phyloP scores from a whole-genome alignment of 2,329 filamentous ascomycete species.

The Cordyceps cicadae region DNA sequence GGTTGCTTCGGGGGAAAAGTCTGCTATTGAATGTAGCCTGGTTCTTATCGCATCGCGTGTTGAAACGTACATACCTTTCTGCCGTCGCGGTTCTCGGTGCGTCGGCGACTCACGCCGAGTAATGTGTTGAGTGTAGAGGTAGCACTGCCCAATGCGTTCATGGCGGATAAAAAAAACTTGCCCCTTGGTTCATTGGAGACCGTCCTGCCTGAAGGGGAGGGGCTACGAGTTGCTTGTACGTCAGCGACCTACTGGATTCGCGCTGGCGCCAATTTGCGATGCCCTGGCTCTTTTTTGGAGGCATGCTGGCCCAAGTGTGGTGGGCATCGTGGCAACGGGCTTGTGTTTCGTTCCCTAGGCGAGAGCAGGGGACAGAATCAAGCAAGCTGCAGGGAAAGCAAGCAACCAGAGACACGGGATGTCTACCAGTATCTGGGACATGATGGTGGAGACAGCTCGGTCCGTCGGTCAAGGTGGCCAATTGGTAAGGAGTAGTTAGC shows the following conservation, averaged over 20 bases:
- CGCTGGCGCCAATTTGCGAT: neutral
- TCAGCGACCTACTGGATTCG: slow-evolving; percentile 5
- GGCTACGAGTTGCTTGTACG: neutral
- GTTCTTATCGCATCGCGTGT: no score
- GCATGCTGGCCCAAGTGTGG: neutral
- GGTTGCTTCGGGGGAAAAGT: neutral
- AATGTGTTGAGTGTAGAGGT: no score
- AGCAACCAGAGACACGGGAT: neutral
- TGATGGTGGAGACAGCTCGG: neutral
- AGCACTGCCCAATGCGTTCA: neutral
- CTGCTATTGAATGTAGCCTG: neutral
- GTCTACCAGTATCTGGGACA: neutral
- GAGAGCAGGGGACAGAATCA: neutral
- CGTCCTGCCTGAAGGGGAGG: neutral
- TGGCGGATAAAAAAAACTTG: neutral
- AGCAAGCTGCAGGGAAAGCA: neutral
- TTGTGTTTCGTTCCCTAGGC: neutral
- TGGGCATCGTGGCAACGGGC: neutral
- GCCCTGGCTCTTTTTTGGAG: neutral
- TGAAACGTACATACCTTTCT: no score
- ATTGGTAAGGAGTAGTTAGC: neutral
- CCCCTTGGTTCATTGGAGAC: neutral
- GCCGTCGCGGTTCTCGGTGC: neutral
- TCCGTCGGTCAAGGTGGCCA: neutral
- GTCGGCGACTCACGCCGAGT: neutral